Conservation (phyloP, 371 early-diverging fungal species). For the Rhizomucor miehei region DNA sequence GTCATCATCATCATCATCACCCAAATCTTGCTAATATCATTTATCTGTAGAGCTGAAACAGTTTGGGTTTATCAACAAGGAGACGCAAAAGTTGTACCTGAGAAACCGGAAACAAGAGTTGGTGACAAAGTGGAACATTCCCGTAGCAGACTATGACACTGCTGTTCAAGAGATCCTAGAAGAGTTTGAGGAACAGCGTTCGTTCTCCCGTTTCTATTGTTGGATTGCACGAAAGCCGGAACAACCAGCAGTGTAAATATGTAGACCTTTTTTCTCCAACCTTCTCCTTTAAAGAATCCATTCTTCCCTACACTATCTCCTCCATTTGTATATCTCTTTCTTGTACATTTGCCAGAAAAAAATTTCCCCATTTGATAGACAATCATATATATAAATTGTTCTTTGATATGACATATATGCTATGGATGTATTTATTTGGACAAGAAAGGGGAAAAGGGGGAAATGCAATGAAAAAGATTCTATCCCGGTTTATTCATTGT, state of each 20-base stretch:
- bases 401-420: background rate
- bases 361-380: background rate
- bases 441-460: background rate
- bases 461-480: background rate
- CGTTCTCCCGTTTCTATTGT: conserved; percentile 37
- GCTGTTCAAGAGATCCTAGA: conserved; percentile 38
- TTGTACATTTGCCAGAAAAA: background rate
- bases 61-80: conserved; percentile 50
- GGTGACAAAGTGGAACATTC: conserved; percentile 37
- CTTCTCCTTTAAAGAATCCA: background rate
- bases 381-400: background rate
- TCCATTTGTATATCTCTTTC: background rate
- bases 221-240: conserved; percentile 37
- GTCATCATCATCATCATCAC: no score
- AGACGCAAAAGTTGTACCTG: conserved; percentile 36
- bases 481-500: conserved; percentile 6
- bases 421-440: no score
- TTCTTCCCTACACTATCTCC: background rate
- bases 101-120: conserved; percentile 30
- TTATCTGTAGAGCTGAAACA: conserved; percentile 34
- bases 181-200: conserved; percentile 43
- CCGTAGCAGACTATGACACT: conserved; percentile 40
- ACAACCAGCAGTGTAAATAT: background rate
- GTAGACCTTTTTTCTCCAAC: background rate
- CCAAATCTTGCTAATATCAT: background rate